A percentile compares a stretch with the other conserved stretches of the same genome.
These are phyloP conservation scores for Aspergillus tanneri DNA, from an alignment of 2,329 filamentous ascomycete genomes.

Conservation along the genomic window DNA sequence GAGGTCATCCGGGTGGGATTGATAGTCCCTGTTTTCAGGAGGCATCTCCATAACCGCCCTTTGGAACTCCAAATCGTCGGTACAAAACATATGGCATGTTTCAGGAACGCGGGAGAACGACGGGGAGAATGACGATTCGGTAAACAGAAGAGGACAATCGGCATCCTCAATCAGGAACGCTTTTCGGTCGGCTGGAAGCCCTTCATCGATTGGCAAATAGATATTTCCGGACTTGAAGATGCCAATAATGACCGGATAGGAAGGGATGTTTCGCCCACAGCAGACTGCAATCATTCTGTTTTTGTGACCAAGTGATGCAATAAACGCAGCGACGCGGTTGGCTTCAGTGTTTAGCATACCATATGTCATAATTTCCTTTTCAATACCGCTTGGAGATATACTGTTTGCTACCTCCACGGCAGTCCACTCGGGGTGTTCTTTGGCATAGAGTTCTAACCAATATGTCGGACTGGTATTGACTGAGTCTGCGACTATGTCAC, in stretches of 20 bases:
- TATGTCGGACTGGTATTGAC: constrained; percentile 26
- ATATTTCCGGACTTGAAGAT: constrained; percentile 37
- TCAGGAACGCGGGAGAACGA: constrained; percentile 21
- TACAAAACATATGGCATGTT: constrained; percentile 22
- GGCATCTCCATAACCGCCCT: constrained; percentile 18
- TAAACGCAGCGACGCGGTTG: constrained; percentile 26
- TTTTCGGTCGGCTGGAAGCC: constrained; percentile 31
- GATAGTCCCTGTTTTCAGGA: constrained; percentile 15
- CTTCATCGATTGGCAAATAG: constrained; percentile 38
- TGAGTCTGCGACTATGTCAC: constrained; percentile 18
- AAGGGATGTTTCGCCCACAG: constrained; percentile 25
- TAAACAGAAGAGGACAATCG: constrained; percentile 31
- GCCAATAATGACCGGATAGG: constrained; percentile 31
- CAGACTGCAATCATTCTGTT: constrained; percentile 32
- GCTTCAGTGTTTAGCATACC: constrained; percentile 23
- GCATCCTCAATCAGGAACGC: constrained; percentile 30
- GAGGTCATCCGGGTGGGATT: constrained; percentile 19
- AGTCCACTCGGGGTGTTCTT: constrained; percentile 28
- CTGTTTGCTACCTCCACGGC: constrained; percentile 31
- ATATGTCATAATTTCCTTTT: constrained; percentile 29
- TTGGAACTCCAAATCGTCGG: constrained; percentile 23
- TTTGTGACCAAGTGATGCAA: constrained; percentile 22
- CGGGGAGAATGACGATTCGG: constrained; percentile 18
- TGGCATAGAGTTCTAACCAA: constrained; percentile 30
- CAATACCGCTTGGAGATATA: constrained; percentile 19